Conservation (phyloP, 306 rosid genomes). For the Boehmeria nivea region DNA sequence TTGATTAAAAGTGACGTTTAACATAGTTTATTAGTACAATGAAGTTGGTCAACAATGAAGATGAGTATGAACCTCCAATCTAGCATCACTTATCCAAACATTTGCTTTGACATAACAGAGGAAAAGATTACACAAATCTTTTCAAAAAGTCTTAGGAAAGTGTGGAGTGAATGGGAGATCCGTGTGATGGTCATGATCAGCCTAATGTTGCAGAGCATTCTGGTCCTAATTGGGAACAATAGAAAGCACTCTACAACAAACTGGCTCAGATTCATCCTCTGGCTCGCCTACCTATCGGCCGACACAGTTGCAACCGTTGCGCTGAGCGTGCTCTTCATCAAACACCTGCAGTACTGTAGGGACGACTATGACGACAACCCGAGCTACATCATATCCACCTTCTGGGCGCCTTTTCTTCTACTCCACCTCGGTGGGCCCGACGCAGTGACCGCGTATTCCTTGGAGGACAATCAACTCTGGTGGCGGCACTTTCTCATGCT, state of each 20-base stretch:
- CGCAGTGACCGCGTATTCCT: conserved; percentile 41
- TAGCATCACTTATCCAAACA: too few relatives aligned
- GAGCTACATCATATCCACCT: conserved; percentile 13
- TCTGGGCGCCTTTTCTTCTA: conserved; percentile 49
- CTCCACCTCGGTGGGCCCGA: conserved; percentile 50
- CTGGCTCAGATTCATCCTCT: conserved; percentile 13
- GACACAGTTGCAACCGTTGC: conserved; percentile 33
- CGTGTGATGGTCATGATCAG: neutral
- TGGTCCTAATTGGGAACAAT: neutral
- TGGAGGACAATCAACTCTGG: conserved; percentile 49
- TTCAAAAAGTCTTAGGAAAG: neutral
- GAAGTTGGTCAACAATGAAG: too few relatives aligned
- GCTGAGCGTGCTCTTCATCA: conserved; percentile 28
- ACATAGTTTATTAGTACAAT: too few relatives aligned
- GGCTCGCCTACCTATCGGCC: conserved; percentile 35
- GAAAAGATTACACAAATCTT: neutral
- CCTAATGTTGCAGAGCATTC: neutral
- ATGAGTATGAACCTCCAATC: too few relatives aligned
- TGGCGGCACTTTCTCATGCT: conserved; percentile 39
- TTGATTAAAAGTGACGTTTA: too few relatives aligned
- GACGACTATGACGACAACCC: neutral
- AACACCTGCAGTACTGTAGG: neutral
- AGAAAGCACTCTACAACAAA: neutral
- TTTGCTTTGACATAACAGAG: too few relatives aligned
- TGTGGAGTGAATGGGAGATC: conserved; percentile 2